phyloP scores from a whole-genome alignment of 108 stramenopile genomes.

The Ochromonas danica region DNA sequence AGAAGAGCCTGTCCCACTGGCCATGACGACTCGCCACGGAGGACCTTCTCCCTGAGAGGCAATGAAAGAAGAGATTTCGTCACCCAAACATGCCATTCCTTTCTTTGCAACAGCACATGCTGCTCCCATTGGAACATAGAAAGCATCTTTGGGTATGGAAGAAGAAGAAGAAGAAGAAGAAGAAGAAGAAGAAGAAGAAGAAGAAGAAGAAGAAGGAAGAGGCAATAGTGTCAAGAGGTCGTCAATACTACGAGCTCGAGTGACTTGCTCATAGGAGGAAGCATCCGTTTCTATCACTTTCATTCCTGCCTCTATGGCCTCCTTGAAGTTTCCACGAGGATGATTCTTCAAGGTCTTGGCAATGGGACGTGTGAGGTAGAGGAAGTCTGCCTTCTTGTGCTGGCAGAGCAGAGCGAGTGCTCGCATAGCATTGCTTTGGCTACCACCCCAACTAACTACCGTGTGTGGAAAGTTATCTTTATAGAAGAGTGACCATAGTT shows the following conservation, averaged over 20 bases:
- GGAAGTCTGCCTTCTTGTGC: too few species aligned
- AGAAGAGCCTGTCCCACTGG: constrained; percentile 7
- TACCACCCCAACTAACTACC: neutral
- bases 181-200: too few species aligned
- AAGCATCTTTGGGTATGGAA: neutral
- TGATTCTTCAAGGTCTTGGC: neutral
- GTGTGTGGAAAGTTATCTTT: neutral
- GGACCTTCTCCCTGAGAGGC: neutral
- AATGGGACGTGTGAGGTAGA: neutral
- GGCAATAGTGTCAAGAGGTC: too few species aligned
- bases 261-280: too few species aligned
- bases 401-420: neutral
- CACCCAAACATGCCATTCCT: neutral
- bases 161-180: too few species aligned
- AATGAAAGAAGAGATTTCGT: neutral
- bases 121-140: neutral
- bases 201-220: too few species aligned
- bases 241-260: too few species aligned
- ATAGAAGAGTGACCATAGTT: neutral
- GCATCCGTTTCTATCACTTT: neutral
- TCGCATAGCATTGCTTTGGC: constrained; percentile 5
- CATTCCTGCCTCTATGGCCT: neutral
- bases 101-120: neutral
- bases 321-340: neutral
- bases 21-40: neutral